Percentiles rank a stretch among this genome's conserved stretches.
phyloP scores from a whole-genome alignment of 2,329 filamentous ascomycete genomes.

The Epichloe typhina region DNA sequence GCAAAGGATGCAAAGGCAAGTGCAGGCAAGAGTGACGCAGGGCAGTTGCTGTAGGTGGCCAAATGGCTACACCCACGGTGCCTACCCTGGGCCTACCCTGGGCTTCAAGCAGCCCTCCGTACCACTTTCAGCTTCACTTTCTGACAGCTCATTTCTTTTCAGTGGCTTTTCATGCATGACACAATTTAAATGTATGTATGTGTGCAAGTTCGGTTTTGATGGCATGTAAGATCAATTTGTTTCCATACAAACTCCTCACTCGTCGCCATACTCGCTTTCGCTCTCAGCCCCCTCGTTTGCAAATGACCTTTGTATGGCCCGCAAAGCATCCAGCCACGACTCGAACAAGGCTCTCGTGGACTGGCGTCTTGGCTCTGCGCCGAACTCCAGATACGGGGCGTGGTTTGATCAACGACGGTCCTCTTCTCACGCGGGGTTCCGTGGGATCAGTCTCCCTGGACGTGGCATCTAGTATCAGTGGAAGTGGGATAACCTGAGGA shows the following conservation, averaged over 20 bases:
- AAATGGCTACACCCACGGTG: neutral
- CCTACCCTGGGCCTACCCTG: neutral
- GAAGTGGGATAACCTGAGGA: neutral
- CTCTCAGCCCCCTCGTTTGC: conserved; percentile 11
- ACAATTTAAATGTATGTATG: too few species aligned
- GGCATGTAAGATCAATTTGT: too few species aligned
- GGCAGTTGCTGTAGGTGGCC: neutral
- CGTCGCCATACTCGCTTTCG: conserved; percentile 18
- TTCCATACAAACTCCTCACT: neutral
- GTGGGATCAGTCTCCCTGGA: conserved; percentile 1
- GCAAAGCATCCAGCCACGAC: conserved; percentile 36
- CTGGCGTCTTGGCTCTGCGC: conserved; percentile 37
- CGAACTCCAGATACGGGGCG: neutral
- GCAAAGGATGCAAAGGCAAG: neutral
- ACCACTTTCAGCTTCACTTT: too few species aligned
- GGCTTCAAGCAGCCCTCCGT: neutral
- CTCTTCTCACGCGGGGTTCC: conserved; percentile 1
- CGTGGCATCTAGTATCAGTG: neutral
- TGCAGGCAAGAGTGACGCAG: neutral
- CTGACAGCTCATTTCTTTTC: too few species aligned
- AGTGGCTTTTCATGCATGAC: too few species aligned
- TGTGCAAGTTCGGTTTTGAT: too few species aligned
- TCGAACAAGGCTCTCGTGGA: conserved; percentile 32
- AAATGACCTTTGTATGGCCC: conserved; percentile 29
- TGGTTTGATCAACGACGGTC: conserved; percentile 3